Conservation (phyloP, 192 early-diverging fungal genomes). For the Linnemannia exigua region DNA sequence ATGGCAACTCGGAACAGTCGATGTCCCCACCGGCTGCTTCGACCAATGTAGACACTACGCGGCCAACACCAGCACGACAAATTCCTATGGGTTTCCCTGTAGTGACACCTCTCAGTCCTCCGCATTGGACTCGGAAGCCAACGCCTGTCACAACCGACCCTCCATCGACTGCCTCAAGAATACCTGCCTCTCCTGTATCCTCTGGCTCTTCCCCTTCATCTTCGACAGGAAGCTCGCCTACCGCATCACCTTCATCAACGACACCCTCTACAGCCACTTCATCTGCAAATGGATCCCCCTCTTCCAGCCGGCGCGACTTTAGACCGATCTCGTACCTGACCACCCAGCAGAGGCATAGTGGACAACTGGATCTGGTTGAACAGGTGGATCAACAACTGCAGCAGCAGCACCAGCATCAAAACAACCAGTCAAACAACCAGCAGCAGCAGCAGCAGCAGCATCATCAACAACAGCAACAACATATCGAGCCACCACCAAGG, state of each 20-base stretch:
- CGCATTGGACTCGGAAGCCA: conserved; percentile 31
- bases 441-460: conserved; percentile 8
- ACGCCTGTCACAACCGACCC: background rate
- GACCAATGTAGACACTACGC: conserved; percentile 16
- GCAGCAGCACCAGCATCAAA: background rate
- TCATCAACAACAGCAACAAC: background rate
- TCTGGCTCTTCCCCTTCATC: conserved; percentile 4
- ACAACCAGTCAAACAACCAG: background rate
- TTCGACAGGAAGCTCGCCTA: conserved; percentile 10
- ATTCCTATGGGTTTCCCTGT: conserved; percentile 55
- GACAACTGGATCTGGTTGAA: background rate
- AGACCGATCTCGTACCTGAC: conserved; percentile 50
- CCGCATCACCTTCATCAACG: conserved; percentile 20
- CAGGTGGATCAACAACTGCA: conserved; percentile 14
- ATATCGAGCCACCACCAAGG: background rate
- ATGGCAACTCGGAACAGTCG: conserved; percentile 3
- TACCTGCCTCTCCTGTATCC: background rate
- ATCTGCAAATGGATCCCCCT: conserved; percentile 9
- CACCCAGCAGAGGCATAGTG: conserved; percentile 20
- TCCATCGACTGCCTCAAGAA: background rate
- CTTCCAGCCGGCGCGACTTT: conserved; percentile 32
- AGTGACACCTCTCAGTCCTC: conserved; percentile 43
- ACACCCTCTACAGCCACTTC: conserved; percentile 17
- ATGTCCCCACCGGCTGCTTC: background rate
- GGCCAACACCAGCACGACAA: conserved; percentile 46